Base-by-base conservation (phyloP, 306 rosid species). In the Quillaja saponaria region DNA sequence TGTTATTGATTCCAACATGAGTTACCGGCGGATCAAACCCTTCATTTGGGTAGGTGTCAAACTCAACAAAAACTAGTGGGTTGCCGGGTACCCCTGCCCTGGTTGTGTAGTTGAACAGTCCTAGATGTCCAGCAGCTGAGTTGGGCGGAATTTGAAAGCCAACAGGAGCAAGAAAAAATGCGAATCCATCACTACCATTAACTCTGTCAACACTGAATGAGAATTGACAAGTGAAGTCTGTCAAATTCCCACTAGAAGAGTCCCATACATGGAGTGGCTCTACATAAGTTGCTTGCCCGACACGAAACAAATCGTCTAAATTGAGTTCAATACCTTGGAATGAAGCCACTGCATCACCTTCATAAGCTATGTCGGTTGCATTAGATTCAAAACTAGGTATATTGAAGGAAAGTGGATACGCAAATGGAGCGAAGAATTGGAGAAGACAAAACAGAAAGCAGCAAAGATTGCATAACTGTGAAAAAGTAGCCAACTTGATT, bases 31-130 rank as follows among this genome's bases (percentile, higher is more conserved):
- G 73, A 13, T 69, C 76, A 55, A 40, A 53, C 3, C 0, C 1
- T n/a, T 56, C 6, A 13, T 16, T 17, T 0, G 66, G 3, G 12
- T 7, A 57, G 45, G 47, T 67, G 25, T 77, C 75, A 13, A 77
- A 77, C 68, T 63, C 68, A 41, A 77, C 71, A 0, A 58, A 63
- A 8, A 77, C 68, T 10, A 63, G 28, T 7, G 13, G 46, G 58
- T 71, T 61, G 10, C n/a, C 34, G 33, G 75, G 35, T 15, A 4
- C 6, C 8, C 33, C 28, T 9, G 28, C 17, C 10, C 6, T 50
- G 15, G 31, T 8, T 47, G 58, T 62, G 49, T 20, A 9, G 13
- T 14, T 48, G 40, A 70, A 16, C 16, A 62, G 49, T 34, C 69
- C 75, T 3, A 73, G 33, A 33, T 16, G 38, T 11, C 47, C 54